phyloP scores from a whole-genome alignment of 495 filamentous ascomycete species.

The Aspergillus kassunensis region DNA sequence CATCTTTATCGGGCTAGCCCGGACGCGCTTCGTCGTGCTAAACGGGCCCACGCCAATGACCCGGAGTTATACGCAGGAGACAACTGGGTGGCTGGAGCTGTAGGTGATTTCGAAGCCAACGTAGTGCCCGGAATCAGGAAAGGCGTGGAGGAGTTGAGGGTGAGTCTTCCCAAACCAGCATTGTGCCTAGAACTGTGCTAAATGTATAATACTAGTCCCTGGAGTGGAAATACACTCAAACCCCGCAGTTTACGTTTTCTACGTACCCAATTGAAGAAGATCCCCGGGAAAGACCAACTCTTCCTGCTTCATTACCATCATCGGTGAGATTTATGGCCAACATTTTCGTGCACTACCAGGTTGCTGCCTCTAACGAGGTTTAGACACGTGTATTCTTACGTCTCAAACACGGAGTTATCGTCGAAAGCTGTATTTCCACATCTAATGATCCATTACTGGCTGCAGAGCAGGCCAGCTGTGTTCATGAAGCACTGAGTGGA shows the following conservation, averaged over 20 bases:
- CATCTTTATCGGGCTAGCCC: constrained; percentile 26
- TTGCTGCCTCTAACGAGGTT: neutral
- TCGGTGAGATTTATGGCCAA: constrained; percentile 26
- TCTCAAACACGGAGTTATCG: constrained; percentile 40
- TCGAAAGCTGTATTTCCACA: constrained; percentile 43
- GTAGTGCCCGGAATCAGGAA: constrained; percentile 49
- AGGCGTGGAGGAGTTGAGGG: constrained; percentile 60
- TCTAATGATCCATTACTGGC: constrained; percentile 31
- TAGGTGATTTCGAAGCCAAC: constrained; percentile 44
- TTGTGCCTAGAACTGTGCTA: neutral
- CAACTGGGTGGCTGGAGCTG: constrained; percentile 39
- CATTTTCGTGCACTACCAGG: too few species aligned
- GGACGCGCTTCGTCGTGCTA: constrained; percentile 32
- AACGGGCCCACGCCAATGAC: constrained; percentile 32
- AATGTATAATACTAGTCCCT: constrained; percentile 45
- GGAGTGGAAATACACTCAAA: constrained; percentile 80
- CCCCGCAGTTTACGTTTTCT: constrained; percentile 77
- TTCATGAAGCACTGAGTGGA: constrained; percentile 35
- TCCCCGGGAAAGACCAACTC: constrained; percentile 45
- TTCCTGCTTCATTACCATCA: constrained; percentile 38
- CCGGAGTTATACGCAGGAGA: constrained; percentile 38
- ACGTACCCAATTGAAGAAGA: constrained; percentile 53
- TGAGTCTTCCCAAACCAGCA: constrained; percentile 22
- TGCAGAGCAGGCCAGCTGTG: constrained; percentile 31
- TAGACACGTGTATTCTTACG: constrained; percentile 41